Percentiles rank a stretch among this genome's conserved stretches.
phyloP scores from a whole-genome alignment of 441 rosid species.

The Erysimum cheiri region DNA sequence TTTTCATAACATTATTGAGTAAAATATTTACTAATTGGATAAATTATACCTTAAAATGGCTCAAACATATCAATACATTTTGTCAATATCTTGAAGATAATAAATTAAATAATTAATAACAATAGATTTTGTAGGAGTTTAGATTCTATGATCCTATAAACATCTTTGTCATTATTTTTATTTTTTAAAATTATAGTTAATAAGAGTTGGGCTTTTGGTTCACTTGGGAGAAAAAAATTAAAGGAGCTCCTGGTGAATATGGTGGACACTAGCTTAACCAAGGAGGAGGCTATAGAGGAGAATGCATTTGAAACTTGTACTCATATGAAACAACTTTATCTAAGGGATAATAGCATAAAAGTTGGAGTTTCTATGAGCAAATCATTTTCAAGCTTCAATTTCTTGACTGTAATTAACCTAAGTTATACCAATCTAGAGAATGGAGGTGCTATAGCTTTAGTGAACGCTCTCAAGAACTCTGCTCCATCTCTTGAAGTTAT shows the following conservation, averaged over 20 bases:
- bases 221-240: background rate
- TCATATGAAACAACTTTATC: slow-evolving; percentile 69
- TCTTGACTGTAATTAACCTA: slow-evolving; percentile 67
- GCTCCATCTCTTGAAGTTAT: slow-evolving; percentile 67
- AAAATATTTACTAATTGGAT: too few relatives aligned
- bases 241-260: background rate
- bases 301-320: slow-evolving; percentile 69
- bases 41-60: background rate
- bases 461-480: slow-evolving; percentile 65
- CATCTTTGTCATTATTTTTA: background rate
- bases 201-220: background rate
- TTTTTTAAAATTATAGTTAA: too few relatives aligned
- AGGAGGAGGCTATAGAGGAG: slow-evolving; percentile 72
- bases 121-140: background rate
- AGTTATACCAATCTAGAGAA: slow-evolving; percentile 84
- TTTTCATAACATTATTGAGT: background rate
- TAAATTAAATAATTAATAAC: background rate
- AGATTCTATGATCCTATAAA: background rate
- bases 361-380: slow-evolving; percentile 75
- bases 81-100: slow-evolving; percentile 42
- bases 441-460: slow-evolving; percentile 65
- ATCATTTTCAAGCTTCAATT: slow-evolving; percentile 55
- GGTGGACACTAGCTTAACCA: slow-evolving; percentile 51
- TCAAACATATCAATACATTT: background rate
- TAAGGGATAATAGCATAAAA: slow-evolving; percentile 74